These are phyloP conservation scores for Osmanthus fragrans DNA, from an alignment of 257 asterid genomes.

Conservation along the genomic window DNA sequence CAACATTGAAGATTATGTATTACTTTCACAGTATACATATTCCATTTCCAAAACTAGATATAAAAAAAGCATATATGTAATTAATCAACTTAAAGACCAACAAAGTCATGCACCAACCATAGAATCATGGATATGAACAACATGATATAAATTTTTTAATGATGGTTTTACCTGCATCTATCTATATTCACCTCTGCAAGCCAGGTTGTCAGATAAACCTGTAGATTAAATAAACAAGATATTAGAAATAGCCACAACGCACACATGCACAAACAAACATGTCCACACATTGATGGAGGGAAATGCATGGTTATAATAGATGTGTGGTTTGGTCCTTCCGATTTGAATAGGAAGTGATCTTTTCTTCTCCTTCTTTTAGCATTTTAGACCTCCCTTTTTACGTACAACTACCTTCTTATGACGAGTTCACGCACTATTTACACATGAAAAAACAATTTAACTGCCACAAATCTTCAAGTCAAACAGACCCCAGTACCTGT, in stretches of 20 bases:
- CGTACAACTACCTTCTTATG: not conserved
- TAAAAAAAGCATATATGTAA: not conserved
- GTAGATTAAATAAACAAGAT: slow-evolving; percentile 16
- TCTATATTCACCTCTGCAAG: slow-evolving; percentile 72
- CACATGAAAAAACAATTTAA: slow-evolving; percentile 12
- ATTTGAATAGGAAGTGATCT: not conserved
- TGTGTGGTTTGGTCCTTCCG: not conserved
- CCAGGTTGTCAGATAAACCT: slow-evolving; percentile 80
- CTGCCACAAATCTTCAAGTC: slow-evolving; percentile 13
- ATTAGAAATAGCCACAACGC: slow-evolving; percentile 9
- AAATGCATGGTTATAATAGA: not conserved
- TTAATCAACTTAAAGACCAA: not conserved
- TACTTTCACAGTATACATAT: not conserved
- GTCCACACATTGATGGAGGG: not conserved
- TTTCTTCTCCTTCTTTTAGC: not conserved
- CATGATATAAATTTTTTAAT: not conserved
- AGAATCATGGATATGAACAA: not conserved
- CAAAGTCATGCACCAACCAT: not conserved
- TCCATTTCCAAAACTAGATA: not conserved
- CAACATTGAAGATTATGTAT: not conserved
- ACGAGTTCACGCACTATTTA: not conserved
- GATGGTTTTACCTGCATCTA: slow-evolving; percentile 49
- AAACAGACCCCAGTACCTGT: slow-evolving; percentile 45
- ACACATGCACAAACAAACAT: not conserved
- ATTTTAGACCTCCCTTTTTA: not conserved